Conservation (phyloP, 2,329 filamentous ascomycete genomes). For the Kalmusia sp. region DNA sequence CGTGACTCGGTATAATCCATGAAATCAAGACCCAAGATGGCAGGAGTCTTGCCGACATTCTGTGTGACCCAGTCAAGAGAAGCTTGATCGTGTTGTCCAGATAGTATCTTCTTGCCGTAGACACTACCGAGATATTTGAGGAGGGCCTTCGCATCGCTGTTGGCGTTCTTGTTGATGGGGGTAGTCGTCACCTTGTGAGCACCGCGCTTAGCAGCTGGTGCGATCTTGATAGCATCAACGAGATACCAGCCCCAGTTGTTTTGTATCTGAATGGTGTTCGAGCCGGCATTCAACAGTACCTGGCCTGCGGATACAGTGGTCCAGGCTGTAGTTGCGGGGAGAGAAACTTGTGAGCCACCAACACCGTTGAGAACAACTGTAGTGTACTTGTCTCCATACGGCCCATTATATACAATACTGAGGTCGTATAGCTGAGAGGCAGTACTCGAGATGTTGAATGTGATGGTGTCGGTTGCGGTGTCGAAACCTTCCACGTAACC, state of each 20-base stretch:
- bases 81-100: conserved; percentile 56
- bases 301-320: conserved; percentile 53
- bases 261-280: conserved; percentile 55
- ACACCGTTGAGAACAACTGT: conserved; percentile 53
- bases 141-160: conserved; percentile 47
- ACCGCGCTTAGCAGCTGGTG: conserved; percentile 44
- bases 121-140: conserved; percentile 53
- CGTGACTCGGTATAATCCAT: conserved; percentile 60
- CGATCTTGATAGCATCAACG: conserved; percentile 53
- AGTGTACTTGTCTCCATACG: conserved; percentile 56
- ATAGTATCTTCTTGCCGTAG: conserved; percentile 57
- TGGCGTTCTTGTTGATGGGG: conserved; percentile 50
- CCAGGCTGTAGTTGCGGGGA: conserved; percentile 50
- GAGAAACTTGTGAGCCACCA: conserved; percentile 50
- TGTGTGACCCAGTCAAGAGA: conserved; percentile 53
- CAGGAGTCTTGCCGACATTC: conserved; percentile 57
- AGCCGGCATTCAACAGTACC: conserved; percentile 52
- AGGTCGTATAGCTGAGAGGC: conserved; percentile 53
- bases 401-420: conserved; percentile 53
- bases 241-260: conserved; percentile 60
- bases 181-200: conserved; percentile 49
- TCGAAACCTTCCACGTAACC: conserved; percentile 59
- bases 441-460: conserved; percentile 50
- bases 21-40: conserved; percentile 55
- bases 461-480: conserved; percentile 51